Base-by-base conservation (phyloP, 1,139 yeast species). In the Sugiyamaella castrensis region DNA sequence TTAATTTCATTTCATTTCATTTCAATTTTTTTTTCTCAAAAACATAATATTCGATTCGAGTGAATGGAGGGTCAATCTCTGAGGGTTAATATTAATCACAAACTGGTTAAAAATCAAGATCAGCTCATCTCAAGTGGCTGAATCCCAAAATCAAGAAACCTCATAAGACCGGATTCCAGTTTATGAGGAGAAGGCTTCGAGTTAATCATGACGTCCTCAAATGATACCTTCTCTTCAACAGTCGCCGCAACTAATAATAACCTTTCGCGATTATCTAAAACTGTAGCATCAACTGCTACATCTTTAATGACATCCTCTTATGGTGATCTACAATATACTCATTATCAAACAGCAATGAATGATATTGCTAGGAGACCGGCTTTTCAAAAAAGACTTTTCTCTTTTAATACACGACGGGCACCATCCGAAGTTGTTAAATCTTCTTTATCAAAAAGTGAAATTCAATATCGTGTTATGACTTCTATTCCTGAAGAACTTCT, bases 401-500 rank as follows among this genome's bases (percentile, higher is more conserved):
- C 71, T 11, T 68, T 60, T 59, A 56, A 59, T 28, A 51, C 64
- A 30, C 53, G 62, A 12, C 66, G 69, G 47, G 67, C 76, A 2
- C 77, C 77, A 1, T 70, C 72, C 19, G 74, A 74, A 53, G 66
- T 77, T 10, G 64, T 68, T 32, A 56, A 64, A 34, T 49, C 61
- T 35, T 56, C 65, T 13, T 48, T 65, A 11, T 59, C 65, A 4
- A 56, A 55, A 16, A 57, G 61, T 30, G 67, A 67, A 29, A 58
- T 66, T 35, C 57, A 59, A 41, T 60, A 59, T 50, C 57, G 63
- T 30, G 69, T 69, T n/a, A 59, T 73, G 40, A 71, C 77, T 30
- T 68, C 73, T 46, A 70, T 83, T 19, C 76, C 84, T 5, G 84
- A 81, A 53, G 84, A 80, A 36, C 58, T 82, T 53, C 68, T 83